Evolutionary conservation across 106 monocot species (phyloP), one percentile per base, ranked within the genome.

Genomic region (Xerophyta viscosa): DNA sequence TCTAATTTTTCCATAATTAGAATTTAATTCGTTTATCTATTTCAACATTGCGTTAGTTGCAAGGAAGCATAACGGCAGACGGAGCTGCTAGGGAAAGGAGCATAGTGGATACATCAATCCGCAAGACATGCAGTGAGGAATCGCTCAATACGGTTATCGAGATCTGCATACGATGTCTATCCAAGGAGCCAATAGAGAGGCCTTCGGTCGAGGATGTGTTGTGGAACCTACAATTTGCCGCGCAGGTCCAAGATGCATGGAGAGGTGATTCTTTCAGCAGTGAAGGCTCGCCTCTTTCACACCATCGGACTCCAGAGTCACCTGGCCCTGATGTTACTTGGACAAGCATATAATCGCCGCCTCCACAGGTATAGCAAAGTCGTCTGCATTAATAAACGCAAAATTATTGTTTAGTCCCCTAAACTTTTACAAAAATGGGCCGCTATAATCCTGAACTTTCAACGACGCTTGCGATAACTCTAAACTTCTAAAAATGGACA

Each of bases 201-300:
- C 96, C 96, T 8, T 98, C 96, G 0, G 59, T 86, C 7, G 96
- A 98, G 67, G 96, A 98, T 52, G 84, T 98, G 25, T 89, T 98
- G 11, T 98, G 96, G 96, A 98, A 98, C 72, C 52, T 98, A 71
- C 96, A 98, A 41, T 98, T 98, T 76, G 96, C 96, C 20, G 76
- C 82, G 37, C 96, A 98, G 37, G 84, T 98, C 26, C 89, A 89
- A 54, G 78, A 85, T 36, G 67, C 71, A 49, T 91, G 85, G 81
- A 75, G 85, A 43, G 81, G 74, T 56, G 81, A 81, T 56, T 64
- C 78, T 41, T 62, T 54, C 24, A 98, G 96, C 60, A 79, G 85
- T 17, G 76, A 82, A 41, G 82, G 65, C 18, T 87, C 87, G 6
- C 68, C 78, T 8, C 21, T 79, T 2, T 78, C n/a, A 9, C 53